Evolutionary conservation across 208 protist species (phyloP).

Genomic region (Crithidia fasciculata): DNA sequence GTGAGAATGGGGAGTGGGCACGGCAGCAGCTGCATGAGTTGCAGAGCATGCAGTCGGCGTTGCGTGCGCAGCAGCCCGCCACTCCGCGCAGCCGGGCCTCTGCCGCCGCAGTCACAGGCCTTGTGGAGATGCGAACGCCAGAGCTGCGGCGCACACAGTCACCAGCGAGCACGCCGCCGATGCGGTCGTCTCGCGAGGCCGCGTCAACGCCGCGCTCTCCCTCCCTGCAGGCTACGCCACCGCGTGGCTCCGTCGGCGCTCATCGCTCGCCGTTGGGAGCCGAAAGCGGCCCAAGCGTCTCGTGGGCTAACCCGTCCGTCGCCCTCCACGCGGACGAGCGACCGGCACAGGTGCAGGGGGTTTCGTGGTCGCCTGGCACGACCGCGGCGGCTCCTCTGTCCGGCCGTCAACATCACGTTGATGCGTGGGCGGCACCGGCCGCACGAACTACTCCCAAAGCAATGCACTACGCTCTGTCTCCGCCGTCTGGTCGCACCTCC

Average conservation of each 20-base stretch:
- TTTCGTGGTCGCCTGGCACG: neutral
- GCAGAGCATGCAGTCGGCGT: conserved; percentile 30
- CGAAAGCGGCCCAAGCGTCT: neutral
- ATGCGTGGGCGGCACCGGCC: neutral
- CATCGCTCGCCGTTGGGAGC: neutral
- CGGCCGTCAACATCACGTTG: neutral
- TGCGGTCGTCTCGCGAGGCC: neutral
- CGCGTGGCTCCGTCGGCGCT: neutral
- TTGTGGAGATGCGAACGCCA: neutral
- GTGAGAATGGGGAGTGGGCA: conserved; percentile 19
- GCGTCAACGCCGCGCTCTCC: neutral
- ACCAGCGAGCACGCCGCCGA: neutral
- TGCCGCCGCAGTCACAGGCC: neutral
- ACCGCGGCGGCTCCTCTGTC: neutral
- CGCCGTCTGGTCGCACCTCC: neutral
- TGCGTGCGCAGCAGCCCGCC: conserved; percentile 27
- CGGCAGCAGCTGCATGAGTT: conserved; percentile 30
- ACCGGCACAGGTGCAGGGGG: conserved; percentile 8
- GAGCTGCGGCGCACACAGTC: conserved; percentile 5
- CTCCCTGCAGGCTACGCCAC: neutral
- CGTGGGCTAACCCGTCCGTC: neutral
- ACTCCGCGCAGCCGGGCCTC: conserved; percentile 29
- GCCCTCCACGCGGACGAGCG: neutral
- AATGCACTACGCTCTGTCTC: neutral
- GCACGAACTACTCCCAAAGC: neutral